These are phyloP conservation scores for Besnoitia besnoiti DNA, from an alignment of 169 alveolate genomes.

Conservation along the genomic window DNA sequence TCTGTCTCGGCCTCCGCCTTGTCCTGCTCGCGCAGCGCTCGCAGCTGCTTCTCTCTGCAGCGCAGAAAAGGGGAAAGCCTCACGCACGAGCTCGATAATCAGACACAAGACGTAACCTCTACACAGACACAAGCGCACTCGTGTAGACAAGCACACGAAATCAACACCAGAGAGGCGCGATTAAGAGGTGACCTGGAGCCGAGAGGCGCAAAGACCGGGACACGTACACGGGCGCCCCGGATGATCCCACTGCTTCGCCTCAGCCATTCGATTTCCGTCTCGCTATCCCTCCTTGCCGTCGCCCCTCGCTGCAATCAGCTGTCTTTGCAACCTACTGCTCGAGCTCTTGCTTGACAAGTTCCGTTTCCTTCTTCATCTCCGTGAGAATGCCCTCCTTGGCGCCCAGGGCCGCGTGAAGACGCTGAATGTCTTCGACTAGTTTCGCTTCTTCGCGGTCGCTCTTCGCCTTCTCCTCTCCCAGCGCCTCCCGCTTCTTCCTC, in stretches of 20 bases:
- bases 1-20: background rate
- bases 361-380: background rate
- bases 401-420: background rate
- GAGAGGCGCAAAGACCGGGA: too few relatives aligned
- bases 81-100: background rate
- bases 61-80: background rate
- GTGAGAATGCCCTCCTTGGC: background rate
- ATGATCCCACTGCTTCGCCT: too few relatives aligned
- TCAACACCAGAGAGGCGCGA: too few relatives aligned
- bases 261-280: too few relatives aligned
- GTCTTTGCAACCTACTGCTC: background rate
- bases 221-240: too few relatives aligned
- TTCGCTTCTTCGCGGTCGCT: background rate
- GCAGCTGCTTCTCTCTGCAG: slow-evolving; percentile 22
- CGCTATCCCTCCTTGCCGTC: too few relatives aligned
- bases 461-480: background rate
- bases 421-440: background rate
- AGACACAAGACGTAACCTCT: too few relatives aligned
- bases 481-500: background rate
- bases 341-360: background rate
- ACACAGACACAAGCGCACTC: too few relatives aligned
- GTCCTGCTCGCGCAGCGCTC: background rate
- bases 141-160: too few relatives aligned
- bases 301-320: background rate
- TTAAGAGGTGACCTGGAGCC: too few relatives aligned